Base-by-base conservation (phyloP, 2,329 filamentous ascomycete species). In the Monilinia laxa region DNA sequence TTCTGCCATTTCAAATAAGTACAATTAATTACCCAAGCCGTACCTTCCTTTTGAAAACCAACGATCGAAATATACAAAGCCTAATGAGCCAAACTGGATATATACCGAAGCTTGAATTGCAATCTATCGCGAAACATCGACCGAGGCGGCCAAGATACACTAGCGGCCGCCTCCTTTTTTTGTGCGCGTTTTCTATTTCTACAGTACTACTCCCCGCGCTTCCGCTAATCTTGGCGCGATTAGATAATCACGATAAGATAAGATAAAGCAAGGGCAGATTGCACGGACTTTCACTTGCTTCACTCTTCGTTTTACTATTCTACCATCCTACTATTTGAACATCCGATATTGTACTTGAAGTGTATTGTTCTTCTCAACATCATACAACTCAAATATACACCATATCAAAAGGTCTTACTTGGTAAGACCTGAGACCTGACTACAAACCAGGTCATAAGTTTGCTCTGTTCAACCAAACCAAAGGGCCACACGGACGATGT, bases 1-100 rank as follows among this genome's bases (percentile, higher is more conserved):
- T 16, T 72, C 70, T 40, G 69, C 67, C 71, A 73, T 73, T 23
- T 2, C 31, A 16, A 52, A 51, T 12, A 38, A 23, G 9, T 25
- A 18, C 18, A 25, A 18, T 16, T 38, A 3, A 35, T 0, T 18
- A 51, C 28, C 14, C 5, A 5, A 38, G 45, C n/a, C 45, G 45
- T 23, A 0, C 14, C 28, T 52, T 51, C 58, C n/a, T 25, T 11
- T 23, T 35, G 4, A 20, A 40, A 25, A 42, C 20, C 6, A 31
- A 55, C 5, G 31, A 56, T 23, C 23, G 20, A 16, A 28, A 52
- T 52, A 16, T 23, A 20, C 18, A 54, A 18, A 12, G 45, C 47
- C 4, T 51, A 10, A 20, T 52, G 49, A 52, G 11, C 2, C 12
- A 47, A n/a, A 23, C 23, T 23, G 49, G 23, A 60, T 23, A 49